Evolutionary conservation across 106 monocot genomes (phyloP).

Genomic region (Ottelia alismoides): DNA sequence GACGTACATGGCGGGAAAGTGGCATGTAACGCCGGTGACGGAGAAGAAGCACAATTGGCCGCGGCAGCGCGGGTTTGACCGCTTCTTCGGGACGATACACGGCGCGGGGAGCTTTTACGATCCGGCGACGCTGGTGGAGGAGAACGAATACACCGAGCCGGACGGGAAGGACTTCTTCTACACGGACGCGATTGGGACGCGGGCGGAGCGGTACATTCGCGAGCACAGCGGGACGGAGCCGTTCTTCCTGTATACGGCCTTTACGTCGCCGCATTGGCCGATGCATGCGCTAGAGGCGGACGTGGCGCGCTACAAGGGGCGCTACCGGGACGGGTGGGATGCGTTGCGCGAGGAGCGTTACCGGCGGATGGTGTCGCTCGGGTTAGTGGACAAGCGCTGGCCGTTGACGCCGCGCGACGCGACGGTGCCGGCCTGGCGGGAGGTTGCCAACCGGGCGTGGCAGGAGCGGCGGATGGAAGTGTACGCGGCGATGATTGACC

Average conservation of each 20-base stretch:
- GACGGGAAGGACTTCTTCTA: background rate
- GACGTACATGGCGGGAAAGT: background rate
- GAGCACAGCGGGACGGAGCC: background rate
- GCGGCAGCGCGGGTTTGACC: background rate
- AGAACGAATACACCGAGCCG: background rate
- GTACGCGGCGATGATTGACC: background rate
- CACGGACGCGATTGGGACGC: background rate
- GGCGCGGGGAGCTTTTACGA: background rate
- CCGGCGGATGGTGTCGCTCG: background rate
- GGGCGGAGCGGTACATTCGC: background rate
- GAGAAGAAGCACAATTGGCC: background rate
- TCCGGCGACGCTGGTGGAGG: too few relatives aligned
- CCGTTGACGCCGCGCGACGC: background rate
- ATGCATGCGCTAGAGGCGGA: background rate
- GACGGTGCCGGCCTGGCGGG: background rate
- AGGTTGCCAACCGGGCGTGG: background rate
- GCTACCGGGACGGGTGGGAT: background rate
- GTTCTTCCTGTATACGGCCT: background rate
- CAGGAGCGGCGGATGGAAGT: background rate
- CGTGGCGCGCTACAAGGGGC: background rate
- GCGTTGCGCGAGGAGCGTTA: background rate
- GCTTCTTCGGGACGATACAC: background rate
- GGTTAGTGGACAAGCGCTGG: background rate
- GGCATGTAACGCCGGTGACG: background rate
- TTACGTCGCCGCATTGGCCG: background rate